These are phyloP conservation scores for Lentinus tigrinus DNA, from an alignment of 768 basidiomycete species.

Conservation along the genomic window DNA sequence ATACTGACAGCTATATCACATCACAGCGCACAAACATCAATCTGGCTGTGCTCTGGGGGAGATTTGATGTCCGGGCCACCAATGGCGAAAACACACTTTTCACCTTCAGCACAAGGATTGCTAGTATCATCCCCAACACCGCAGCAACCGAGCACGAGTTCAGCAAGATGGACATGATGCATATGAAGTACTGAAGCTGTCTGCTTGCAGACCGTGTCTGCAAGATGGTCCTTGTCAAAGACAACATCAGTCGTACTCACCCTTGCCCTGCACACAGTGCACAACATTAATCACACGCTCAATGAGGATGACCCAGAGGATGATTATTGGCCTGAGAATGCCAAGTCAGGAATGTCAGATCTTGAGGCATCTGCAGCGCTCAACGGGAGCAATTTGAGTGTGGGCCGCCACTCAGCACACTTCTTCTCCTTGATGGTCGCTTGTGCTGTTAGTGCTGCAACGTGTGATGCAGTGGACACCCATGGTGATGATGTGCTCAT, in stretches of 20 bases:
- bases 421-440: too few relatives aligned
- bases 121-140: conserved; percentile 4
- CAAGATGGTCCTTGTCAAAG: conserved; percentile 1
- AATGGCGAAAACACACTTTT: background rate
- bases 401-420: too few relatives aligned
- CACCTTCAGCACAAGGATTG: background rate
- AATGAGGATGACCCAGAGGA: too few relatives aligned
- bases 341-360: too few relatives aligned
- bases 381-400: too few relatives aligned
- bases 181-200: background rate
- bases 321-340: too few relatives aligned
- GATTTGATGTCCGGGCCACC: background rate
- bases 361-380: too few relatives aligned
- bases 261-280: too few relatives aligned
- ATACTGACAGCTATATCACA: background rate
- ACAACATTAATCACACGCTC: too few relatives aligned
- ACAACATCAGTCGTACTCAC: background rate
- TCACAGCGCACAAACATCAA: background rate
- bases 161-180: conserved; percentile 7
- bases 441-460: too few relatives aligned
- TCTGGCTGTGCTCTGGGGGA: background rate
- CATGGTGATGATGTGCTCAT: too few relatives aligned
- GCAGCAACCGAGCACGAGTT: background rate
- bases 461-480: too few relatives aligned
- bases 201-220: background rate